A percentile compares a stretch with the other conserved stretches of the same genome.
phyloP scores from a whole-genome alignment of 1,139 yeast species.

The Yamadazyma triangularis region DNA sequence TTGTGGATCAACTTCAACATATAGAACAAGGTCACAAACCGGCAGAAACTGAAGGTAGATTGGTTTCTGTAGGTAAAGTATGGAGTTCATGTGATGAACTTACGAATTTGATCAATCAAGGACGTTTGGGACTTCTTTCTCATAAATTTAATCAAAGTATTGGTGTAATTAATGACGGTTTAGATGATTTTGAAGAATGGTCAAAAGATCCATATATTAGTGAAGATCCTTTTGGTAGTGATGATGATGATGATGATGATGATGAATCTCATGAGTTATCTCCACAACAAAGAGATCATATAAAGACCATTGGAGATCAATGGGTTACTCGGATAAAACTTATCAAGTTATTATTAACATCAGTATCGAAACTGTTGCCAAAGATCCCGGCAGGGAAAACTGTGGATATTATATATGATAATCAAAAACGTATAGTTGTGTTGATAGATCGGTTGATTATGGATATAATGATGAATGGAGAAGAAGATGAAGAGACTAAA shows the following conservation, averaged over 20 bases:
- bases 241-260: conserved; percentile 25
- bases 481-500: conserved; percentile 26
- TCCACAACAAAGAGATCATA: conserved; percentile 11
- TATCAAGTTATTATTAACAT: conserved; percentile 48
- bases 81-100: conserved; percentile 59
- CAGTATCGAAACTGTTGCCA: conserved; percentile 55
- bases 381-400: conserved; percentile 26
- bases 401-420: conserved; percentile 31
- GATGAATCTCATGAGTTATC: conserved; percentile 24
- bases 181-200: conserved; percentile 66
- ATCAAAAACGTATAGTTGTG: conserved; percentile 29
- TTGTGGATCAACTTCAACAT: conserved; percentile 23
- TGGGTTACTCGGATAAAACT: conserved; percentile 55
- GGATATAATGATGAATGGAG: conserved; percentile 43
- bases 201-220: conserved; percentile 50
- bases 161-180: conserved; percentile 54
- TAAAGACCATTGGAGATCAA: conserved; percentile 29
- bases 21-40: conserved; percentile 14
- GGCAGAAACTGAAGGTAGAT: conserved; percentile 31
- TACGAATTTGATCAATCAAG: conserved; percentile 34
- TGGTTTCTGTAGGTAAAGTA: conserved; percentile 57
- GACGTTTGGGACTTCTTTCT: conserved; percentile 49
- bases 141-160: conserved; percentile 42
- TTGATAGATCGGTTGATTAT: conserved; percentile 44
- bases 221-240: conserved; percentile 39